These are phyloP conservation scores for Hepatocystis sp. DNA, from an alignment of 169 alveolate species.

Conservation along the genomic window DNA sequence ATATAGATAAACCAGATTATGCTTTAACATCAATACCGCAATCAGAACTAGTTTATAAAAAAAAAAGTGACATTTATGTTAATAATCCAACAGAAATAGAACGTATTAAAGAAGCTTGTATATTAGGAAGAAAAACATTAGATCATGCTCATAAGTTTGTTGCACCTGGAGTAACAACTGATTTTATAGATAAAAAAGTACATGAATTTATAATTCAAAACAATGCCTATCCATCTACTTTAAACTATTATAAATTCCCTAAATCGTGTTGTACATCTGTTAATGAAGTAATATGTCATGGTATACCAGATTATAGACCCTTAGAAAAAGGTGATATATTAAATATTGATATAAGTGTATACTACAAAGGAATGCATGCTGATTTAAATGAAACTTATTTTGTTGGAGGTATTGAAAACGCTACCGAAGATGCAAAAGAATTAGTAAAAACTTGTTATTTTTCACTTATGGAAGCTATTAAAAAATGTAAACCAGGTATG, in stretches of 20 bases:
- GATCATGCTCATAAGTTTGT: constrained; percentile 95
- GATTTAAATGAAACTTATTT: constrained; percentile 97
- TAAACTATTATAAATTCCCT: constrained; percentile 97
- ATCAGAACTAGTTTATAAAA: constrained; percentile 89
- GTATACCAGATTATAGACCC: constrained; percentile 97
- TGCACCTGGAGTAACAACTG: constrained; percentile 97
- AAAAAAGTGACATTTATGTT: constrained; percentile 68
- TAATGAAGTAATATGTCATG: constrained; percentile 99
- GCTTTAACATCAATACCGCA: constrained; percentile 94
- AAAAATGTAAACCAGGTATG: constrained; percentile 96
- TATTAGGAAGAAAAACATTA: constrained; percentile 94
- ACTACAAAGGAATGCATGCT: constrained; percentile 95
- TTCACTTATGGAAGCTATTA: constrained; percentile 90
- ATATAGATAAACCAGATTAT: constrained; percentile 97
- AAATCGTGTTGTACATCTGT: constrained; percentile 98
- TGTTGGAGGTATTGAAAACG: constrained; percentile 95
- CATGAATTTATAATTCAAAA: constrained; percentile 94
- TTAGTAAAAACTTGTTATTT: constrained; percentile 93
- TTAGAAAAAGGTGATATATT: constrained; percentile 96
- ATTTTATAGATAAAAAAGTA: constrained; percentile 95
- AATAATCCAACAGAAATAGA: constrained; percentile 38
- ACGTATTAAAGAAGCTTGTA: constrained; percentile 90
- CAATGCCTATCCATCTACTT: constrained; percentile 99
- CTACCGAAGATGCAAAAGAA: constrained; percentile 87
- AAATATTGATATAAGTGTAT: constrained; percentile 97